These are phyloP conservation scores for Pichia sp. DNA, from an alignment of 1,139 yeast species.

Conservation along the genomic window DNA sequence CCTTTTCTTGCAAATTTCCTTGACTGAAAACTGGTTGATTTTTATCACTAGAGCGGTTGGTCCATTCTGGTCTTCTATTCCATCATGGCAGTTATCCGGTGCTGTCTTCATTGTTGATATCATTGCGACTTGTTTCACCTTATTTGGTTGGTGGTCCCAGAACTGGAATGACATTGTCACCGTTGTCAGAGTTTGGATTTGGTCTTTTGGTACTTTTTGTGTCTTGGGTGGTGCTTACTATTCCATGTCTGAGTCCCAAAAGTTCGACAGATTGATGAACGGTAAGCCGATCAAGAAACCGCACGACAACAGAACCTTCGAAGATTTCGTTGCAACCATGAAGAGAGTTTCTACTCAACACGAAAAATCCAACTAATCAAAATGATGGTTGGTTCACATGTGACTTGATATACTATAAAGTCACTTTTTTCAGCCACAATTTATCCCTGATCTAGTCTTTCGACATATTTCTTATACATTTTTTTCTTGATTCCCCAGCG, in stretches of 20 bases:
- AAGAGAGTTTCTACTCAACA: slow-evolving; percentile 98
- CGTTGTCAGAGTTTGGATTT: slow-evolving; percentile 88
- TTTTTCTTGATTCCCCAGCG: slow-evolving; percentile 5
- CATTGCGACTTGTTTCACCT: slow-evolving; percentile 83
- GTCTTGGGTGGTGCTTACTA: slow-evolving; percentile 95
- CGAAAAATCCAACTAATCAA: slow-evolving; percentile 52
- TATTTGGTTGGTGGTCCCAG: slow-evolving; percentile 98
- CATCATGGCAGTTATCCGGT: slow-evolving; percentile 94
- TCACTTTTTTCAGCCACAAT: not conserved
- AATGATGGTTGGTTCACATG: not conserved
- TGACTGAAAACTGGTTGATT: slow-evolving; percentile 95
- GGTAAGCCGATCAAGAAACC: slow-evolving; percentile 71
- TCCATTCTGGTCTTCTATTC: slow-evolving; percentile 89
- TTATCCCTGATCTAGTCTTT: not conserved
- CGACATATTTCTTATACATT: not conserved
- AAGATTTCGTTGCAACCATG: slow-evolving; percentile 95
- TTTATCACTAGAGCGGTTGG: slow-evolving; percentile 93
- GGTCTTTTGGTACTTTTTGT: slow-evolving; percentile 96
- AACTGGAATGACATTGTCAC: slow-evolving; percentile 96
- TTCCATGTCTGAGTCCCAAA: slow-evolving; percentile 81
- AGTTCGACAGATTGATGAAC: slow-evolving; percentile 91
- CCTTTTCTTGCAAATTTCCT: slow-evolving; percentile 84
- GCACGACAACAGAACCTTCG: slow-evolving; percentile 72
- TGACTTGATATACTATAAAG: not conserved
- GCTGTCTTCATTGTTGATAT: slow-evolving; percentile 86